A percentile compares a stretch with the other conserved stretches of the same genome.
Conservation (phyloP, 257 asterid species). For the Forsythia viridissima region DNA sequence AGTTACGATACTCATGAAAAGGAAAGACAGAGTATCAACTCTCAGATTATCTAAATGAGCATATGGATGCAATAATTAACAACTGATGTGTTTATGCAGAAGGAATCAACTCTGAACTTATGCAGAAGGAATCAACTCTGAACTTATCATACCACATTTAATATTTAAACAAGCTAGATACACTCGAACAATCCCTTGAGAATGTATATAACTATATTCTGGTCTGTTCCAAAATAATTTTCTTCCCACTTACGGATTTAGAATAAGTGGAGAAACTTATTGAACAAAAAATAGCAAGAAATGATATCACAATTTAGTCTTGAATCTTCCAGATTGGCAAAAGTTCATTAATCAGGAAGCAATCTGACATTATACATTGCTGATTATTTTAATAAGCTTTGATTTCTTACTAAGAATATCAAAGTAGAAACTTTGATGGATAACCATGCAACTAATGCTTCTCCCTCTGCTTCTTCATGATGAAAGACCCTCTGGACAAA, state of each 20-base stretch:
- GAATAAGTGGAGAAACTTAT: background rate
- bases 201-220: background rate
- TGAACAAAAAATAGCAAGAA: background rate
- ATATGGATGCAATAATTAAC: background rate
- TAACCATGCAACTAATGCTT: background rate
- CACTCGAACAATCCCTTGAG: background rate
- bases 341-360: background rate
- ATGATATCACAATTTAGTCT: background rate
- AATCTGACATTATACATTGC: background rate
- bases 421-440: background rate
- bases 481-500: background rate
- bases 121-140: background rate
- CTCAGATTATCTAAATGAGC: background rate
- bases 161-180: background rate
- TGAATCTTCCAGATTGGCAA: background rate
- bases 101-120: background rate
- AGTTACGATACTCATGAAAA: background rate
- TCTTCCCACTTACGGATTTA: background rate
- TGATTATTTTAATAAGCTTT: too few relatives aligned
- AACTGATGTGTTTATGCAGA: background rate
- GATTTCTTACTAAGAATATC: background rate
- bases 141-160: background rate
- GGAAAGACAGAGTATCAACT: background rate
- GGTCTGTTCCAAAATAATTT: background rate
- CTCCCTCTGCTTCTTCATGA: background rate